Conservation (phyloP, 1,284 basidiomycete species). For the Gymnopus androsaceus region DNA sequence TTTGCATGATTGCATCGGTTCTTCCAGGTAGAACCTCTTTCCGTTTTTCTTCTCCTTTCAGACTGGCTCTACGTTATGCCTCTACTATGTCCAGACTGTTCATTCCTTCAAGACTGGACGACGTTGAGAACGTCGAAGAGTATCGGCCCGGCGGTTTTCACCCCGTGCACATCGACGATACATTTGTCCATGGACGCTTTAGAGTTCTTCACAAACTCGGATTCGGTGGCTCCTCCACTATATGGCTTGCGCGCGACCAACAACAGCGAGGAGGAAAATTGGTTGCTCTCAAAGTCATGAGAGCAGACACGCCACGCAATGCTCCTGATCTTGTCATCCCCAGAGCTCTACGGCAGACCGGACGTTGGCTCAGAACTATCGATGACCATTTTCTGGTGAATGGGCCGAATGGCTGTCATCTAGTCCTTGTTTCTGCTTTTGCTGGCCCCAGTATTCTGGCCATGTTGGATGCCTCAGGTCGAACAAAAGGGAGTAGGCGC, state of each 20-base stretch:
- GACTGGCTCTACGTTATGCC: too few relatives aligned
- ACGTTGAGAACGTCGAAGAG: constrained; percentile 33
- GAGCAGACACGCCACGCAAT: constrained; percentile 31
- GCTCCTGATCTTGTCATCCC: constrained; percentile 27
- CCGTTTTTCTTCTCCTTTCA: too few relatives aligned
- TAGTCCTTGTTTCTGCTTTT: constrained; percentile 31
- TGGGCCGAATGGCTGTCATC: constrained; percentile 37
- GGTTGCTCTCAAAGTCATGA: constrained; percentile 37
- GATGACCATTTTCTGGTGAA: constrained; percentile 32
- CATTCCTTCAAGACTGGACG: too few relatives aligned
- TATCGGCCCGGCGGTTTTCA: constrained; percentile 39
- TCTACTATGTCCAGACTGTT: not conserved
- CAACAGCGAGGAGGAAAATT: constrained; percentile 23
- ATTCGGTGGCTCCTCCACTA: constrained; percentile 39
- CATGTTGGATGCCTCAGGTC: constrained; percentile 33
- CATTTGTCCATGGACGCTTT: constrained; percentile 33
- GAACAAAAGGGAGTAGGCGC: constrained; percentile 29
- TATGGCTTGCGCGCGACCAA: constrained; percentile 41
- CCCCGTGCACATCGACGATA: constrained; percentile 37
- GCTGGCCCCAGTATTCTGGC: constrained; percentile 35
- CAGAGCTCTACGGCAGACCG: constrained; percentile 8
- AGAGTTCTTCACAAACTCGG: constrained; percentile 41
- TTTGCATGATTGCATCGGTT: too few relatives aligned
- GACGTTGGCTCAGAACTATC: constrained; percentile 22
- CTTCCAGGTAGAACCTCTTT: too few relatives aligned